Evolutionary conservation across 495 filamentous ascomycete genomes (phyloP).

Genomic region (Xylaria curta): DNA sequence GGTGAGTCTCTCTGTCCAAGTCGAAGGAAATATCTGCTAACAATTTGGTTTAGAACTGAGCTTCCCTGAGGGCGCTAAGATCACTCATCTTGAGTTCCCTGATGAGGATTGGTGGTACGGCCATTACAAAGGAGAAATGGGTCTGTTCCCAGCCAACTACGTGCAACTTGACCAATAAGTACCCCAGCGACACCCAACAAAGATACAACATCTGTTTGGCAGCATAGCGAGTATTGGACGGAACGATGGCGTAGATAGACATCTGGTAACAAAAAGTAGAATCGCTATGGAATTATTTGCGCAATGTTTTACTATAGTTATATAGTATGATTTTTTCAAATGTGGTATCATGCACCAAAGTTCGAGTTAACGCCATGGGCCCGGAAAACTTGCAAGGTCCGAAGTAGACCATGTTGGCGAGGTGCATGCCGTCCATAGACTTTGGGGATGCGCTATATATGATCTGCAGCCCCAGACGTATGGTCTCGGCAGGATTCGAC

Average conservation of each 20-base stretch:
- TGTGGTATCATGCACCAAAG: neutral
- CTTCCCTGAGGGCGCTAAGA: slow-evolving; percentile 87
- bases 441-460: neutral
- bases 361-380: neutral
- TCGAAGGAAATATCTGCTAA: slow-evolving; percentile 29
- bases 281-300: slow-evolving; percentile 13
- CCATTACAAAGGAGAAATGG: slow-evolving; percentile 75
- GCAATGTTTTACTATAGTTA: slow-evolving; percentile 2
- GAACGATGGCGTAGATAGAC: slow-evolving; percentile 18
- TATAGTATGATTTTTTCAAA: neutral
- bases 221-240: slow-evolving; percentile 24
- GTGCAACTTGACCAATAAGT: slow-evolving; percentile 67
- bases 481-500: slow-evolving; percentile 12
- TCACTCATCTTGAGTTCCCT: slow-evolving; percentile 81
- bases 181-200: neutral
- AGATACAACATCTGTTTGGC: slow-evolving; percentile 5
- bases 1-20: slow-evolving; percentile 47
- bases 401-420: neutral
- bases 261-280: slow-evolving; percentile 24
- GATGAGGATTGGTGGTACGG: slow-evolving; percentile 99
- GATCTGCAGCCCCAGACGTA: slow-evolving; percentile 14
- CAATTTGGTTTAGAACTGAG: slow-evolving; percentile 65
- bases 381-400: neutral
- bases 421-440: neutral
- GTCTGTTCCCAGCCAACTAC: slow-evolving; percentile 93